phyloP scores from a whole-genome alignment of 805 yeast genomes.

The Ogataea sp. region DNA sequence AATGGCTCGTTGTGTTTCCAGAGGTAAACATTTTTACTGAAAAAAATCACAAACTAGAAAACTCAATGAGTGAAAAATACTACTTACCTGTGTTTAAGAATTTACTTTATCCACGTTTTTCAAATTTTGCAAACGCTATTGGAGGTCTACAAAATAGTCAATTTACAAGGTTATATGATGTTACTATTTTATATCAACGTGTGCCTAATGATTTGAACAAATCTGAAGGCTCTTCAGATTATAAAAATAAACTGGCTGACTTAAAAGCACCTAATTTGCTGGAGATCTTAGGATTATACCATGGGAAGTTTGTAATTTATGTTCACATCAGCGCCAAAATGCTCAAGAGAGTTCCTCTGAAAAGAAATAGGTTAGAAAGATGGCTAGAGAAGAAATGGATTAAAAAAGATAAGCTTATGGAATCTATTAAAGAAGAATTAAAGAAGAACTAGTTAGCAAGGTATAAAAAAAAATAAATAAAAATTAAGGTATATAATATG shows the following conservation, averaged over 20 bases:
- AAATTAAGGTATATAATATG: too few species aligned
- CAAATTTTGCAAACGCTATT: constrained; percentile 45
- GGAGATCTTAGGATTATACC: constrained; percentile 27
- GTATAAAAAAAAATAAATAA: neutral
- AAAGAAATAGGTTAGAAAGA: constrained; percentile 50
- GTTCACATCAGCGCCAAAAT: constrained; percentile 42
- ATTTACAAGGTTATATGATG: constrained; percentile 43
- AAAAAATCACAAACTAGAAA: constrained; percentile 40
- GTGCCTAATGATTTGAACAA: too few species aligned
- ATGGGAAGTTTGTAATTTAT: constrained; percentile 25
- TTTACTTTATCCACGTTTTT: constrained; percentile 72
- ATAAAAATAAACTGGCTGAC: constrained; percentile 6
- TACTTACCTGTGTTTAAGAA: constrained; percentile 54
- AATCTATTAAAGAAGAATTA: constrained; percentile 24
- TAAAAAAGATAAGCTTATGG: constrained; percentile 51
- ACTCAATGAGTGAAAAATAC: constrained; percentile 43
- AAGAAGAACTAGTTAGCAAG: neutral
- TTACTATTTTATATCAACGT: constrained; percentile 39
- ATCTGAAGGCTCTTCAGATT: too few species aligned
- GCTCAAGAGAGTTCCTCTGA: constrained; percentile 40
- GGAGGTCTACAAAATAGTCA: constrained; percentile 30
- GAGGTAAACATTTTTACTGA: constrained; percentile 69
- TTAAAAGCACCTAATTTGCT: constrained; percentile 29
- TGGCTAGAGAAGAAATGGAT: constrained; percentile 75
- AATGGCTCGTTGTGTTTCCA: constrained; percentile 72